Evolutionary conservation across 2,329 filamentous ascomycete species (phyloP).

Genomic region (Trichoderma pleuroti): DNA sequence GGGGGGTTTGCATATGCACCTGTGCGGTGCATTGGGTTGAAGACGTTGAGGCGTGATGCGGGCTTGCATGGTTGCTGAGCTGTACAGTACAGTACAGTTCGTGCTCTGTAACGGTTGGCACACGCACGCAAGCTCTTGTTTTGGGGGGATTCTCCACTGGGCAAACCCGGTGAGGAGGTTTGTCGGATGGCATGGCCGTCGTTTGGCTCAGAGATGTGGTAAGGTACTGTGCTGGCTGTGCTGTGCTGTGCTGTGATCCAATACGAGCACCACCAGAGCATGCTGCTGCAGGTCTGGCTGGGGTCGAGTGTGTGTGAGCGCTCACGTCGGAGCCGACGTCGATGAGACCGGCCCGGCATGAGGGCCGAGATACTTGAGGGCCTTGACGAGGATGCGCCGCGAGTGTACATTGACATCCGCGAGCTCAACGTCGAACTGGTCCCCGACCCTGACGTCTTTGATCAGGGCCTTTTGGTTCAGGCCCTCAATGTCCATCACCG

Average conservation of each 20-base stretch:
- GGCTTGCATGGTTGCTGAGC: not conserved
- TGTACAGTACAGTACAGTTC: not conserved
- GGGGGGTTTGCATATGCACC: conserved; percentile 6
- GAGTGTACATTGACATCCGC: conserved; percentile 50
- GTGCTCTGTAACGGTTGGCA: not conserved
- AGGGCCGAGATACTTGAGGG: conserved; percentile 33
- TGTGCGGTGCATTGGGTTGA: conserved; percentile 14
- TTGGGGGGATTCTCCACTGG: not conserved
- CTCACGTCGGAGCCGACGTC: not conserved
- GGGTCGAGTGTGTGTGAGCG: not conserved
- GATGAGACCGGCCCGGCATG: not conserved
- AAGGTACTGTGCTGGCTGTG: not conserved
- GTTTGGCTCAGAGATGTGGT: not conserved
- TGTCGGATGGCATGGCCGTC: not conserved
- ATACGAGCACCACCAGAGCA: not conserved
- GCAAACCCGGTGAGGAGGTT: not conserved
- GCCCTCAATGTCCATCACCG: conserved; percentile 38
- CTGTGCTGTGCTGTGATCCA: too few species aligned
- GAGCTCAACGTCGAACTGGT: conserved; percentile 56
- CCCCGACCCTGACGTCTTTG: conserved; percentile 46
- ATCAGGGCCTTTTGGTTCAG: conserved; percentile 38
- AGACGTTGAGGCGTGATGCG: not conserved
- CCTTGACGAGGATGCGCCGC: conserved; percentile 45
- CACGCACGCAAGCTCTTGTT: not conserved
- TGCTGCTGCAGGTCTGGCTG: not conserved